These are phyloP conservation scores for Lasiosphaeria miniovina DNA, from an alignment of 495 filamentous ascomycete genomes.

Conservation along the genomic window DNA sequence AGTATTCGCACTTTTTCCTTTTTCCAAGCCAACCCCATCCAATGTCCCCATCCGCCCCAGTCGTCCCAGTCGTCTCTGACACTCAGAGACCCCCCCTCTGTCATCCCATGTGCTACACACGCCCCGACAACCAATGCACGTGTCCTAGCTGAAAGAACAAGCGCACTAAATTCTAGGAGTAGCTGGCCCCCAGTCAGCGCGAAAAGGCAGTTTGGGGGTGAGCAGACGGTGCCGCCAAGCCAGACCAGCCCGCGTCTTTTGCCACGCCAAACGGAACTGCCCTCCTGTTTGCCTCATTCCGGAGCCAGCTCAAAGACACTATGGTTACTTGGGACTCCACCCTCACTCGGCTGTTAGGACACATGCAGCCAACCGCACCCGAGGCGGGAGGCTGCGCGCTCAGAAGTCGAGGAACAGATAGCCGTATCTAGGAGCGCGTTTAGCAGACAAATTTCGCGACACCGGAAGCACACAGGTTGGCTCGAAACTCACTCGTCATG, in stretches of 20 bases:
- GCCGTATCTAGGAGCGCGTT: conserved; percentile 51
- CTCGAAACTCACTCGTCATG: conserved; percentile 73
- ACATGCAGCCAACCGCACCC: background rate
- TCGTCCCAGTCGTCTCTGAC: background rate
- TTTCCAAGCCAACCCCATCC: background rate
- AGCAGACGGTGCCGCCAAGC: too few species aligned
- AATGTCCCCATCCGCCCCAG: background rate
- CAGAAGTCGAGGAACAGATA: conserved; percentile 74
- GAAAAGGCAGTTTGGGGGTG: too few species aligned
- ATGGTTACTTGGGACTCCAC: too few species aligned
- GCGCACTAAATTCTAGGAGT: too few species aligned
- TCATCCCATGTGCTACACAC: background rate
- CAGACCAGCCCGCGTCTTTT: too few species aligned
- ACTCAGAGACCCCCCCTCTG: background rate
- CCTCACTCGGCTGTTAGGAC: background rate
- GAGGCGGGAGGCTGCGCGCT: conserved; percentile 8
- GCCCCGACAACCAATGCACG: background rate
- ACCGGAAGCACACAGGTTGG: too few species aligned
- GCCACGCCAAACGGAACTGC: too few species aligned
- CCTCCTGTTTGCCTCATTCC: too few species aligned
- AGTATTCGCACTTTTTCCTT: background rate
- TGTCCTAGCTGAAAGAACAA: too few species aligned
- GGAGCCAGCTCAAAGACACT: too few species aligned
- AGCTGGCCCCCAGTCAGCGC: too few species aligned
- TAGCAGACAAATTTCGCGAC: background rate